Conservation (phyloP, 2,329 filamentous ascomycete genomes). For the Stylonectria norvegica region DNA sequence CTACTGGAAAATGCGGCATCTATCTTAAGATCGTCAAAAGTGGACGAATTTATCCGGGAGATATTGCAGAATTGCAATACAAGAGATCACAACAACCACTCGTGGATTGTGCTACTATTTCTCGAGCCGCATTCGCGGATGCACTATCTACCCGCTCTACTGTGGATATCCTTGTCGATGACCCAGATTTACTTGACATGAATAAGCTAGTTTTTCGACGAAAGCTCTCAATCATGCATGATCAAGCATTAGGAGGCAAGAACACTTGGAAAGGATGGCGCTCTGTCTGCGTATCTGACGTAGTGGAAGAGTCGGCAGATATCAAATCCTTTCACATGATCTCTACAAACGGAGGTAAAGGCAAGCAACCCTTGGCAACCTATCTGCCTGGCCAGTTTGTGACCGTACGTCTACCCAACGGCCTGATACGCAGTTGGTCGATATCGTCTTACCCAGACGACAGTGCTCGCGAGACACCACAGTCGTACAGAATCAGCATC, state of each 20-base stretch:
- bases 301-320: not conserved
- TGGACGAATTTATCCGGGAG: not conserved
- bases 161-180: not conserved
- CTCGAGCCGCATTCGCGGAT: not conserved
- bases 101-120: not conserved
- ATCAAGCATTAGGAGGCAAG: not conserved
- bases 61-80: not conserved
- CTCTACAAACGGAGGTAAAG: not conserved
- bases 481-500: not conserved
- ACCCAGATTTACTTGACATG: not conserved
- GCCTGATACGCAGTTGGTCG: not conserved
- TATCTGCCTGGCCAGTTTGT: not conserved
- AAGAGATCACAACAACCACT: no score
- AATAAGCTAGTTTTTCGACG: not conserved
- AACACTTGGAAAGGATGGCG: not conserved
- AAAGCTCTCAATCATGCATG: not conserved
- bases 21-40: not conserved
- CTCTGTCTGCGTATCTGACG: not conserved
- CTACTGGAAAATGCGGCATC: not conserved
- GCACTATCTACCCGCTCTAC: not conserved
- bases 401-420: not conserved
- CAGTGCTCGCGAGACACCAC: not conserved
- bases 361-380: not conserved
- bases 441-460: not conserved
- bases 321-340: not conserved